These are phyloP conservation scores for Amphirosellinia nigrospora DNA, from an alignment of 495 filamentous ascomycete species.

Conservation along the genomic window DNA sequence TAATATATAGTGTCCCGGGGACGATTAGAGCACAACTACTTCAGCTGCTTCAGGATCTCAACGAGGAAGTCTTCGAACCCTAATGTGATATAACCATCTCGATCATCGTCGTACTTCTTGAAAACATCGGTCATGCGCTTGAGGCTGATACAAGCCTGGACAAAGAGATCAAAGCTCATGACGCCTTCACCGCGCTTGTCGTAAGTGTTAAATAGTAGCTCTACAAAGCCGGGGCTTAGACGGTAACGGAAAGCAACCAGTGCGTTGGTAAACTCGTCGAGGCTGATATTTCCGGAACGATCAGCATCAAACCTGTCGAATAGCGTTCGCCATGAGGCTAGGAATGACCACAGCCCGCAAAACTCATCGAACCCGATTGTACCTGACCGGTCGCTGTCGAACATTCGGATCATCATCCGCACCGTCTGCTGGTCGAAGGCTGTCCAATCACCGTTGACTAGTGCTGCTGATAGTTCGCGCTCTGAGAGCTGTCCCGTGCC, in stretches of 20 bases:
- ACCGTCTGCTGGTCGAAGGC: conserved; percentile 96
- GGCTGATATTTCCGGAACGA: conserved; percentile 81
- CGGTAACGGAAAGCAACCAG: conserved; percentile 95
- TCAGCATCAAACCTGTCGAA: conserved; percentile 97
- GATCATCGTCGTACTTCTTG: conserved; percentile 97
- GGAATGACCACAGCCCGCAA: conserved; percentile 91
- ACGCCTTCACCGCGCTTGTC: conserved; percentile 66
- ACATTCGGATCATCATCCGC: conserved; percentile 99
- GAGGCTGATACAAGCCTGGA: conserved; percentile 94
- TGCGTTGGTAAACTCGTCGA: conserved; percentile 87
- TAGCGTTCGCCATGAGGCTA: conserved; percentile 89
- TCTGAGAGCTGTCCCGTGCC: conserved; percentile 85
- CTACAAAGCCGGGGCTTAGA: conserved; percentile 80
- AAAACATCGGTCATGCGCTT: conserved; percentile 99
- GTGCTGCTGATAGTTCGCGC: conserved; percentile 83
- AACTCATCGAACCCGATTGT: conserved; percentile 96
- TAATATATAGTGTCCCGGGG: neutral
- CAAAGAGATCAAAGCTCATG: conserved; percentile 96
- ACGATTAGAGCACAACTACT: conserved; percentile 32
- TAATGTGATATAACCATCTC: conserved; percentile 87
- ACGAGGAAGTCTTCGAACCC: conserved; percentile 84
- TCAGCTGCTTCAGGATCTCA: conserved; percentile 60
- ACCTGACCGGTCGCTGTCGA: conserved; percentile 86
- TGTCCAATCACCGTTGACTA: conserved; percentile 96
- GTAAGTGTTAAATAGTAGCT: conserved; percentile 73